Evolutionary conservation across 2,329 filamentous ascomycete species (phyloP).

Genomic region (Drechslerella coelobrocha): DNA sequence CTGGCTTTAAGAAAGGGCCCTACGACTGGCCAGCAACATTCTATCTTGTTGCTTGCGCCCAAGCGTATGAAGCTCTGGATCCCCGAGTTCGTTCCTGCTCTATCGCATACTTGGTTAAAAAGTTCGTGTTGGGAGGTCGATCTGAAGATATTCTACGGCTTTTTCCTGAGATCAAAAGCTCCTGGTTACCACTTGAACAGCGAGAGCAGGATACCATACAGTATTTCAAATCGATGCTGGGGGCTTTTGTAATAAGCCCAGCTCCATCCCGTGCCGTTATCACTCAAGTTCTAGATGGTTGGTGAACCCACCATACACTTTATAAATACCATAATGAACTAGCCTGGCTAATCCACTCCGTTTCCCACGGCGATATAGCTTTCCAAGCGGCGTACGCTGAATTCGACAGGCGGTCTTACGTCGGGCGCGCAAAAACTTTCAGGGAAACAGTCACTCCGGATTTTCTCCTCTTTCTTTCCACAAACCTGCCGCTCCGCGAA

Average conservation of each 20-base stretch:
- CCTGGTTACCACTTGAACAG: slow-evolving; percentile 38
- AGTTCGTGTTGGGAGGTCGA: slow-evolving; percentile 22
- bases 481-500: slow-evolving; percentile 27
- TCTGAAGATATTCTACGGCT: slow-evolving; percentile 25
- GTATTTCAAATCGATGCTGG: slow-evolving; percentile 32
- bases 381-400: slow-evolving; percentile 23
- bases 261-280: neutral
- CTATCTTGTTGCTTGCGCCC: slow-evolving; percentile 28
- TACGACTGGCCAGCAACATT: slow-evolving; percentile 41
- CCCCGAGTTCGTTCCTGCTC: slow-evolving; percentile 18
- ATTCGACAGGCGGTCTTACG: slow-evolving; percentile 15
- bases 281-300: slow-evolving; percentile 20
- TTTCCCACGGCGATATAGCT: slow-evolving; percentile 4
- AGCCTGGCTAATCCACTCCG: neutral
- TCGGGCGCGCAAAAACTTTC: slow-evolving; percentile 13
- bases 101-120: slow-evolving; percentile 37
- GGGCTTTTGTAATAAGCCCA: slow-evolving; percentile 13
- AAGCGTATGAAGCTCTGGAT: slow-evolving; percentile 14
- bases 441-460: slow-evolving; percentile 15
- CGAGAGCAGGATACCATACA: slow-evolving; percentile 33
- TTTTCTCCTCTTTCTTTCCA: slow-evolving; percentile 38
- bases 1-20: slow-evolving; percentile 16
- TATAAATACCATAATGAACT: neutral
- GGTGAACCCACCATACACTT: neutral
- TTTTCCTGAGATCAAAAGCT: slow-evolving; percentile 42